These are phyloP conservation scores for Pleurozium schreberi DNA, from an alignment of 225 moss, liverwort and hornwort genomes.

Conservation along the genomic window DNA sequence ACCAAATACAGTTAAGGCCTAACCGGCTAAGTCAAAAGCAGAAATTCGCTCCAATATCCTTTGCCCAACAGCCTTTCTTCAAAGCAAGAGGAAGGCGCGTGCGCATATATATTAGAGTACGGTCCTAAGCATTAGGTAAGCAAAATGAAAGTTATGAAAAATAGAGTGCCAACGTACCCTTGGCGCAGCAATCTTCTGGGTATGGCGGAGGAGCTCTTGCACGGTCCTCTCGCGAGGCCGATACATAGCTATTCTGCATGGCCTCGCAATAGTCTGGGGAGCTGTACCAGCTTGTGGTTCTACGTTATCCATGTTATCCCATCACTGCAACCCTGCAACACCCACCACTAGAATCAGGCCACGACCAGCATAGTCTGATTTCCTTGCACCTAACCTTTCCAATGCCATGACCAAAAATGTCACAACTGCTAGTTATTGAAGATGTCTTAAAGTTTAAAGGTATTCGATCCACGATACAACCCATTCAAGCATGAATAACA, in stretches of 20 bases:
- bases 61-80: neutral
- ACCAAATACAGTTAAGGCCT: neutral
- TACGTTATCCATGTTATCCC: slow-evolving; percentile 44
- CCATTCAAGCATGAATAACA: neutral
- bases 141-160: neutral
- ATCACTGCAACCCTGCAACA: slow-evolving; percentile 18
- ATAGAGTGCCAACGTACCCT: slow-evolving; percentile 5
- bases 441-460: neutral
- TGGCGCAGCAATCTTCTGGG: slow-evolving; percentile 32
- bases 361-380: neutral
- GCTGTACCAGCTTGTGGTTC: slow-evolving; percentile 27
- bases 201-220: slow-evolving; percentile 48
- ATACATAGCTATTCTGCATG: slow-evolving; percentile 30
- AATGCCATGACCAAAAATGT: neutral
- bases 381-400: neutral
- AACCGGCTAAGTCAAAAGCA: neutral
- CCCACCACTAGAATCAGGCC: neutral
- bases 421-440: neutral
- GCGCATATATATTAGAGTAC: neutral
- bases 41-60: neutral
- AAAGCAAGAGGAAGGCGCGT: neutral
- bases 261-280: slow-evolving; percentile 12
- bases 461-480: neutral
- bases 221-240: slow-evolving; percentile 43
- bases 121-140: neutral